Evolutionary conservation across 2,329 filamentous ascomycete species (phyloP).

Genomic region (Endoconidiophora laricicola): DNA sequence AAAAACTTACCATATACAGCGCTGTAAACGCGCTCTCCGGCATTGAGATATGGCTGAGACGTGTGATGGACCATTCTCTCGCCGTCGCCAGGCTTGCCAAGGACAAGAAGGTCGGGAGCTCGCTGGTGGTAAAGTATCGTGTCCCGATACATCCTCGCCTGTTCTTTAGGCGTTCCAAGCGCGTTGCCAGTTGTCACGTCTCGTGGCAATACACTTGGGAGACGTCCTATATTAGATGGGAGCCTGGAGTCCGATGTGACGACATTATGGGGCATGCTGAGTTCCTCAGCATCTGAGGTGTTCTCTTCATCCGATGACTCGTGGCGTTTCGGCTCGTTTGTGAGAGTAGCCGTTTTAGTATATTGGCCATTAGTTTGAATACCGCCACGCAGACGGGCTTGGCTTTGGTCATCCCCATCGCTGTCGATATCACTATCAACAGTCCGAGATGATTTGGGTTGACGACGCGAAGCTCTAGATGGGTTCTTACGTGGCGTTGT

Average conservation of each 20-base stretch:
- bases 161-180: constrained; percentile 6
- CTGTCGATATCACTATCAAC: constrained; percentile 6
- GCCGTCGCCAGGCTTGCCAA: not conserved
- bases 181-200: not conserved
- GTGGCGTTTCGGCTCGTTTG: not conserved
- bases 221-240: not conserved
- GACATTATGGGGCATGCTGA: constrained; percentile 3
- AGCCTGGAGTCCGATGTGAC: not conserved
- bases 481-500: constrained; percentile 11
- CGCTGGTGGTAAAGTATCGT: not conserved
- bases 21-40: constrained; percentile 7
- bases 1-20: constrained; percentile 1
- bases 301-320: constrained; percentile 4
- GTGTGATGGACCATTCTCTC: constrained; percentile 4
- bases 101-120: constrained; percentile 4
- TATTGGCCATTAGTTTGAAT: not conserved
- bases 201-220: constrained; percentile 3
- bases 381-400: not conserved
- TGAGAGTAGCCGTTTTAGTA: not conserved
- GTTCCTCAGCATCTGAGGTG: constrained; percentile 2
- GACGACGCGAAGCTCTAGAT: constrained; percentile 4
- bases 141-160: constrained; percentile 11
- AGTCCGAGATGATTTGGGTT: constrained; percentile 3
- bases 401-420: constrained; percentile 1
- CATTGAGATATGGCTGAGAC: not conserved